Evolutionary conservation across 441 rosid genomes (phyloP).

Genomic region (Biscutella auriculata): DNA sequence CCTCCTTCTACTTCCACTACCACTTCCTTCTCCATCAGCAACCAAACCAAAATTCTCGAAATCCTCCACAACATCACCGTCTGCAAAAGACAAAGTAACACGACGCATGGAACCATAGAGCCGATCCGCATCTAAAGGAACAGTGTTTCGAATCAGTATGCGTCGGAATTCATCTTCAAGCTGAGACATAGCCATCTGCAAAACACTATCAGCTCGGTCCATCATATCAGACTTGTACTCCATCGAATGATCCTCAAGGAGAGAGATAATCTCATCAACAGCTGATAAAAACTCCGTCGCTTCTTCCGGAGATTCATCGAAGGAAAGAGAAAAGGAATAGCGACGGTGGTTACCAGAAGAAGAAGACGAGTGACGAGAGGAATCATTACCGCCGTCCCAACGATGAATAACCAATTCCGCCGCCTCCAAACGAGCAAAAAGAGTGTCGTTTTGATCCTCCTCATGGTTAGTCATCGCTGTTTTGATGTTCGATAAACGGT

Average conservation of each 20-base stretch:
- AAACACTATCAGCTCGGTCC: constrained; percentile 77
- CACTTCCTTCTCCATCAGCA: constrained; percentile 29
- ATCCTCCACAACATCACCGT: constrained; percentile 54
- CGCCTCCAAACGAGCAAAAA: constrained; percentile 32
- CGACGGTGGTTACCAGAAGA: constrained; percentile 22
- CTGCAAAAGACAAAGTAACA: constrained; percentile 48
- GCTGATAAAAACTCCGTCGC: constrained; percentile 57
- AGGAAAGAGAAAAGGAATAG: constrained; percentile 33
- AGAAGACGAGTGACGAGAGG: constrained; percentile 26
- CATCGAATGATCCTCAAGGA: constrained; percentile 38
- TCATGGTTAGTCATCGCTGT: constrained; percentile 45
- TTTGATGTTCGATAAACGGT: constrained; percentile 83
- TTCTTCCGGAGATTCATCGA: constrained; percentile 66
- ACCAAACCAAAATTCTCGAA: constrained; percentile 62
- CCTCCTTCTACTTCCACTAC: constrained; percentile 36
- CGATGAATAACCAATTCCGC: constrained; percentile 49
- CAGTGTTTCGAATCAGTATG: constrained; percentile 56
- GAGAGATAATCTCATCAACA: constrained; percentile 58
- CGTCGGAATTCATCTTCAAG: constrained; percentile 88
- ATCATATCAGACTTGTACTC: constrained; percentile 33
- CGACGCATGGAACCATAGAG: constrained; percentile 77
- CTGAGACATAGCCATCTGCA: constrained; percentile 87
- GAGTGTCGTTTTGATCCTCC: constrained; percentile 24
- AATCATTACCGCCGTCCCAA: constrained; percentile 31
- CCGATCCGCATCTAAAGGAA: constrained; percentile 65